Percentiles rank a stretch among this genome's conserved stretches.
These are phyloP conservation scores for Auxenochlorella pyrenoidosa DNA, from an alignment of 139 green algal species.

Conservation along the genomic window DNA sequence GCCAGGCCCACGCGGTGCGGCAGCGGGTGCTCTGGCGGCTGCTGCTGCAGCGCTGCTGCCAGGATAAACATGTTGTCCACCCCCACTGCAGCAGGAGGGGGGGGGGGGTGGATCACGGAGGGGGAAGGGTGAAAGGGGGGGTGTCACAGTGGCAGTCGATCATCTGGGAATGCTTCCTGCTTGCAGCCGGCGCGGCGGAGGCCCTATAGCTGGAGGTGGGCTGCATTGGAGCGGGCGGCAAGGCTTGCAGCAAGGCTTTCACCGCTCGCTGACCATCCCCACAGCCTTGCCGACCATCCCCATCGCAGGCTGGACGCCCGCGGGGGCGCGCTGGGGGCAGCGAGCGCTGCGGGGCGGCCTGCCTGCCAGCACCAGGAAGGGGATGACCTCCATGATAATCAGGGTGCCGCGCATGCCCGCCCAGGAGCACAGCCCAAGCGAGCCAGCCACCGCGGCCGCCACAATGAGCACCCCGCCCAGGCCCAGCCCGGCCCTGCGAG, in stretches of 20 bases:
- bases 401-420: conserved; percentile 71
- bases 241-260: background rate
- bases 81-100: conserved; percentile 58
- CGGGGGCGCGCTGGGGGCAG: too few relatives aligned
- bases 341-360: background rate
- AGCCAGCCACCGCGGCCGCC: conserved; percentile 71
- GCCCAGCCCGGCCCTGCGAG: conserved; percentile 56
- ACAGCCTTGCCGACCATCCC: too few relatives aligned
- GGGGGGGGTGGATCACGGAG: background rate
- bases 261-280: too few relatives aligned
- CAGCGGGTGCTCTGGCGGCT: conserved; percentile 58
- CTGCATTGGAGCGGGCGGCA: background rate
- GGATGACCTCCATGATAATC: conserved; percentile 92
- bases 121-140: too few relatives aligned
- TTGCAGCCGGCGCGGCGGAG: too few relatives aligned
- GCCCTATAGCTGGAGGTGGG: background rate
- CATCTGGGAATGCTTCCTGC: too few relatives aligned
- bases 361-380: conserved; percentile 89
- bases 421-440: conserved; percentile 72
- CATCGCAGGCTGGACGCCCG: too few relatives aligned
- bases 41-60: conserved; percentile 74
- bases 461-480: conserved; percentile 82
- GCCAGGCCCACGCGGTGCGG: conserved; percentile 70
- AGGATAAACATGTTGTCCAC: conserved; percentile 98
- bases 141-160: too few relatives aligned